phyloP scores from a whole-genome alignment of 345 rosid species.

The Punica granatum region DNA sequence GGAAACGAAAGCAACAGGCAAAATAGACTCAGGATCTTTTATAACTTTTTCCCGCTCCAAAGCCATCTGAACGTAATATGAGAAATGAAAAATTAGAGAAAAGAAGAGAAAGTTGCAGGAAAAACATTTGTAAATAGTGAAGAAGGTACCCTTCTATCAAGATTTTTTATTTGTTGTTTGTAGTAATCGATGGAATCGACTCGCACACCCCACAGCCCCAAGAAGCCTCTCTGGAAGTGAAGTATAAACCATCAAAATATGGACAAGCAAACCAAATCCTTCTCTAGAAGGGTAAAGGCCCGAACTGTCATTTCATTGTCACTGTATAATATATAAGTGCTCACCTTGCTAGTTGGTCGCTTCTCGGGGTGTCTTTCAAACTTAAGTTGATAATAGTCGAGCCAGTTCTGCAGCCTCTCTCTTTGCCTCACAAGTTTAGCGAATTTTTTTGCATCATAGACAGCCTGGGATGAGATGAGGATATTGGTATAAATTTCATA shows the following conservation, averaged over 20 bases:
- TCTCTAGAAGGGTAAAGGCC: background rate
- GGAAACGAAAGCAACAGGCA: constrained; percentile 87
- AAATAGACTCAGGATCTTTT: constrained; percentile 56
- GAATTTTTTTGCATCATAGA: constrained; percentile 74
- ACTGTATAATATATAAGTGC: background rate
- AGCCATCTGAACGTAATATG: constrained; percentile 46
- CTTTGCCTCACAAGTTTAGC: constrained; percentile 65
- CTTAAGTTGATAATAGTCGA: constrained; percentile 76
- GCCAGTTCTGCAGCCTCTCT: constrained; percentile 75
- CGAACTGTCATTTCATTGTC: background rate
- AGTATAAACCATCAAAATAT: constrained; percentile 2
- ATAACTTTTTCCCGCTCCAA: constrained; percentile 69
- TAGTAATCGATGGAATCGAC: constrained; percentile 88
- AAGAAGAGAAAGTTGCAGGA: background rate
- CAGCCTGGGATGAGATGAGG: constrained; percentile 41
- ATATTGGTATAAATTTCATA: constrained; percentile 3
- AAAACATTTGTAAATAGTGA: background rate
- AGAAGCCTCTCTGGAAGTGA: constrained; percentile 62
- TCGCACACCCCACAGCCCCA: constrained; percentile 67
- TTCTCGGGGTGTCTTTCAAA: constrained; percentile 76
- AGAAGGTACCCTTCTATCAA: constrained; percentile 53
- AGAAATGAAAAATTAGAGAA: background rate
- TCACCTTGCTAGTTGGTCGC: constrained; percentile 67
- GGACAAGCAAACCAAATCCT: background rate
- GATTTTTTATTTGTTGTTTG: constrained; percentile 41